Evolutionary conservation across 352 stramenopile genomes (phyloP), one percentile per base, ranked within the genome.

Genomic region (Phytophthora cryptogea): DNA sequence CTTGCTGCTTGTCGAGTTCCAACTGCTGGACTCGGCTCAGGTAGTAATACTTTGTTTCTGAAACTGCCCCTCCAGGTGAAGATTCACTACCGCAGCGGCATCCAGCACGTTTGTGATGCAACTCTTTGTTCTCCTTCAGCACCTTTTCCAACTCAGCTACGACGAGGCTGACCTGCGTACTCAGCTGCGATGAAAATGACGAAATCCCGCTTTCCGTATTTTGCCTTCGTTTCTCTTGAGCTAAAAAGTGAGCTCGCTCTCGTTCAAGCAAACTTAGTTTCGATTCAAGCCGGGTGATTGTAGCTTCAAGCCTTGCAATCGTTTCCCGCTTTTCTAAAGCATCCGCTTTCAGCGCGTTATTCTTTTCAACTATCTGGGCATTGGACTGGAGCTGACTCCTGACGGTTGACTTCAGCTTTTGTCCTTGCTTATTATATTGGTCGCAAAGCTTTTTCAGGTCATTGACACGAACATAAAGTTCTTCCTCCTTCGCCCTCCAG

Each of bases 11-110:
- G 8, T 59, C 60, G 11, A 74, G 45, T 14, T 90, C 76, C 4
- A 89, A 54, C 26, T 85, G 74, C 5, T 76, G 72, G n/a, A 90
- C 74, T 4, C 65, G 73, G 16, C 71, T 72, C 40, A 69, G 42
- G 26, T 84, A 85, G 51, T 72, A 78, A 4, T 61, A 63, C 30
- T 74, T 78, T 20, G 42, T 48, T 33, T 68, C 39, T 13, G 23
- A 41, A 41, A 20, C 30, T 40, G 9, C 32, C 47, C 28, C 33
- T 54, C 31, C 8, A 46, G 8, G 30, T 7, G 35, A 8, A 30
- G 35, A 42, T 3, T 54, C 35, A 47, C 23, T 8, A 16, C 30
- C 43, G 43, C 68, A 80, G 8, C 39, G 31, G 35, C 67, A 83
- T 14, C 37, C 23, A 23, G 23, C 48, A 14, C 52, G 17, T 31